Evolutionary conservation across 306 rosid species (phyloP), one percentile per base, ranked within the genome.

Genomic region (Vigna unguiculata): DNA sequence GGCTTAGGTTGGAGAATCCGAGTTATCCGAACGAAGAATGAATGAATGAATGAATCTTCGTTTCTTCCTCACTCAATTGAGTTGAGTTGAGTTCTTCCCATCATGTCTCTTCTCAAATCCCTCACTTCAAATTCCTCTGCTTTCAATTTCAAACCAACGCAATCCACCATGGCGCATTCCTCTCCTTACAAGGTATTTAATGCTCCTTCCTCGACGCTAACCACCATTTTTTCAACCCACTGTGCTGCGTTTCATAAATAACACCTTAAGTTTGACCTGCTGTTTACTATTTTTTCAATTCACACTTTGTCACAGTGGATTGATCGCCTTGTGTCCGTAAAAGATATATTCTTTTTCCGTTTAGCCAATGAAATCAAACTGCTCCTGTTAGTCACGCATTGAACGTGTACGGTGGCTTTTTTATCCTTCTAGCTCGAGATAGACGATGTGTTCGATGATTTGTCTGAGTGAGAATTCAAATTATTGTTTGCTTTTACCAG

Each of bases 131-230:
- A 70, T 84, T 86, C 91, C 32, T 83, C 88, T 7, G 69, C 89
- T 51, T 24, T 81, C 74, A 83, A 81, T 46, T 28, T 83, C 77
- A 85, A 82, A 59, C 76, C 86, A 43, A 64, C 74, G 25, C 85
- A 86, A 59, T 82, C 91, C 69, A 74, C 93, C 77, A 47, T 87
- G 79, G 52, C 71, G 12, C 85, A 82, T 17, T 11, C 91, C 75
- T 84, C 97, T 77, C 81, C 96, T 15, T 90, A 85, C 78, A 70
- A 73, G 87, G 98, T 93, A 81, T 25, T 9, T 16, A 7, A 15
- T 61, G 1, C 25, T 32, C 16, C 24, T 17, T 46, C 9, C 41
- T 71, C 34, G 30, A 30, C 16, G 45, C 12, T 40, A 40, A 8
- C 45, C 45, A 40, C 12, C 12, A 40, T 19, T 6, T 4, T 32